Evolutionary conservation across 208 protist genomes (phyloP).

Genomic region (Crithidia sp.): DNA sequence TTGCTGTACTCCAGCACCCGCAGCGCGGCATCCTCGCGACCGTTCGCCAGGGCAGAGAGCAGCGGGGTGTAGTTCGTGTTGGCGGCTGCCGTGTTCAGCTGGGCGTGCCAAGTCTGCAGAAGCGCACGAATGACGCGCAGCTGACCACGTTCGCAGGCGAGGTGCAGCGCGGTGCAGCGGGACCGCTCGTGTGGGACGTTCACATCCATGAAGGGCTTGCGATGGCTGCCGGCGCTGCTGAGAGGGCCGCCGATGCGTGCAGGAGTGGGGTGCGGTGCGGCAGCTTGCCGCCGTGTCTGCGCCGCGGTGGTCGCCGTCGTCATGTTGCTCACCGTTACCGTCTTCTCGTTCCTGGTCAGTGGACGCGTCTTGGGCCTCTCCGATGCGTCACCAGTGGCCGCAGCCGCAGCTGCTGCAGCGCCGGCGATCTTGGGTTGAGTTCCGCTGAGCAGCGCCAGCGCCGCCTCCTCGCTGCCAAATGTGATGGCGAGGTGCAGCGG

Average conservation of each 20-base stretch:
- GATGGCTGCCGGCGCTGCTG: background rate
- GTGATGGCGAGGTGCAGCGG: slow-evolving; percentile 75
- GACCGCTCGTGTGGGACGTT: slow-evolving; percentile 71
- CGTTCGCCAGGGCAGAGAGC: slow-evolving; percentile 63
- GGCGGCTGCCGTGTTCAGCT: slow-evolving; percentile 60
- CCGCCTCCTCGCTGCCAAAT: slow-evolving; percentile 67
- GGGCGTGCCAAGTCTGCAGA: slow-evolving; percentile 58
- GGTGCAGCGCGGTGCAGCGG: slow-evolving; percentile 72
- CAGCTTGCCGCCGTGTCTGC: too few relatives aligned
- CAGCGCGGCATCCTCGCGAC: slow-evolving; percentile 63
- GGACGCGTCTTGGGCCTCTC: background rate
- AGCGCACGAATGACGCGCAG: slow-evolving; percentile 53
- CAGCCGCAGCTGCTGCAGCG: background rate
- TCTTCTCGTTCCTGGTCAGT: background rate
- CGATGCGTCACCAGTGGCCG: background rate
- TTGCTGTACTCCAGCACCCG: slow-evolving; percentile 78
- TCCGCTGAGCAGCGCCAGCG: slow-evolving; percentile 54
- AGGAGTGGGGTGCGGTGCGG: background rate
- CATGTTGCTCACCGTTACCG: background rate
- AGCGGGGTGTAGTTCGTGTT: slow-evolving; percentile 66
- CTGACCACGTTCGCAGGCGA: slow-evolving; percentile 79
- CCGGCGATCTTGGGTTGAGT: slow-evolving; percentile 23
- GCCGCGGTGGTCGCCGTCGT: background rate
- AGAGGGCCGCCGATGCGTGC: background rate
- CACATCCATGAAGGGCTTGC: slow-evolving; percentile 63